Conservation (phyloP, 805 yeast species). For the Candida glaebosa region DNA sequence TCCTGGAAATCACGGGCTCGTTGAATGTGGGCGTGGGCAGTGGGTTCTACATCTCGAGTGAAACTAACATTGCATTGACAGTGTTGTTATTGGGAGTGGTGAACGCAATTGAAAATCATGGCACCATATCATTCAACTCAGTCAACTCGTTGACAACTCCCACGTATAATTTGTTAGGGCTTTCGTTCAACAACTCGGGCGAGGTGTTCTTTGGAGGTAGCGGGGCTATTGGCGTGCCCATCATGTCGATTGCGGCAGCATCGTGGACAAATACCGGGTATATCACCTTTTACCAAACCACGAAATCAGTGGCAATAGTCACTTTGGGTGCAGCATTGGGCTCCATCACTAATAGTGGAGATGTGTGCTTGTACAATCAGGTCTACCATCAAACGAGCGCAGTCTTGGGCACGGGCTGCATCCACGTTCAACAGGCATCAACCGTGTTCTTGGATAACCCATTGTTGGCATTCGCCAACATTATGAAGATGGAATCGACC, state of each 20-base stretch:
- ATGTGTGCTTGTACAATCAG: constrained; percentile 21
- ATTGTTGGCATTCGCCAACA: constrained; percentile 10
- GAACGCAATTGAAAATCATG: constrained; percentile 13
- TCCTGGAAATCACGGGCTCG: constrained; percentile 20
- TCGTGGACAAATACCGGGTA: constrained; percentile 16
- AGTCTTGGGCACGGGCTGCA: constrained; percentile 23
- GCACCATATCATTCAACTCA: constrained; percentile 21
- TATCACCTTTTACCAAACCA: constrained; percentile 15
- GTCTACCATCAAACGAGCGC: constrained; percentile 19
- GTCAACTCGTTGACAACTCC: constrained; percentile 14
- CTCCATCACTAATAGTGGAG: constrained; percentile 15
- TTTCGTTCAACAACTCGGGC: constrained; percentile 18
- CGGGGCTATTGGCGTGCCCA: constrained; percentile 10
- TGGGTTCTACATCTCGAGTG: constrained; percentile 19
- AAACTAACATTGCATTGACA: constrained; percentile 9
- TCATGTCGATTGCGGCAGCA: constrained; percentile 6
- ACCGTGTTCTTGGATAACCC: constrained; percentile 16
- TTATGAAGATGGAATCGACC: constrained; percentile 14
- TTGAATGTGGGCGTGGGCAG: constrained; percentile 20
- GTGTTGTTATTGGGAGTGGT: not conserved
- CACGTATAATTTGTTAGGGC: constrained; percentile 13
- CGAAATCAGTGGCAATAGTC: constrained; percentile 15
- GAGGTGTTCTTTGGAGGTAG: constrained; percentile 14
- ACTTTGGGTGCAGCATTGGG: constrained; percentile 12
- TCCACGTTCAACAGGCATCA: constrained; percentile 16